Conservation (phyloP, 169 alveolate genomes). For the Perkinsus marinus region DNA sequence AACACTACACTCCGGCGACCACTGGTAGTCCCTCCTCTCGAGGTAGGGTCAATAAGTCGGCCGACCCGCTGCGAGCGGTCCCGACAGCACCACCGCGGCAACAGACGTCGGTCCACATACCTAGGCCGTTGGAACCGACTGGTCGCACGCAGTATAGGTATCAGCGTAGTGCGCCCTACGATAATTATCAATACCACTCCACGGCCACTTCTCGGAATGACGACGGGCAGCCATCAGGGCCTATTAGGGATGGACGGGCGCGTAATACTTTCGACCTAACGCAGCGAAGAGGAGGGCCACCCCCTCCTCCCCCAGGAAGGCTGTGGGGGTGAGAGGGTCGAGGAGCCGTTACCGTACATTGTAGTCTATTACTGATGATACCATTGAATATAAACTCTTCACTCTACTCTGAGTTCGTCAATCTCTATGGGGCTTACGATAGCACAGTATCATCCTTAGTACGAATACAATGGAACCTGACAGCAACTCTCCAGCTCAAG, state of each 20-base stretch:
- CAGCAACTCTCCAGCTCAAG: too few relatives aligned
- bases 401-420: not conserved
- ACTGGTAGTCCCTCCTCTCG: not conserved
- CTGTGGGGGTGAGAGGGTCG: too few relatives aligned
- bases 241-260: not conserved
- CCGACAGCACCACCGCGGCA: not conserved
- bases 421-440: not conserved
- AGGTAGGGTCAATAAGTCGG: not conserved
- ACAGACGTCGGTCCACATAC: not conserved
- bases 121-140: not conserved
- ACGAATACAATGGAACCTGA: too few relatives aligned
- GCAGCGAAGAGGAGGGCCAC: not conserved
- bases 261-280: not conserved
- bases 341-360: not conserved
- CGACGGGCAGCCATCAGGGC: not conserved
- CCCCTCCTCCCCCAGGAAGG: too few relatives aligned
- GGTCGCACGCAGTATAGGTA: not conserved
- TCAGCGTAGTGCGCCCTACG: not conserved
- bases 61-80: not conserved
- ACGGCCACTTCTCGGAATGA: not conserved
- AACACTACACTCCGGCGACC: not conserved
- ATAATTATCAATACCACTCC: not conserved
- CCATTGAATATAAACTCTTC: not conserved
- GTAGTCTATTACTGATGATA: not conserved
- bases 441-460: too few relatives aligned